phyloP scores from a whole-genome alignment of 2,329 filamentous ascomycete genomes.

The Venturiaceae sp. region DNA sequence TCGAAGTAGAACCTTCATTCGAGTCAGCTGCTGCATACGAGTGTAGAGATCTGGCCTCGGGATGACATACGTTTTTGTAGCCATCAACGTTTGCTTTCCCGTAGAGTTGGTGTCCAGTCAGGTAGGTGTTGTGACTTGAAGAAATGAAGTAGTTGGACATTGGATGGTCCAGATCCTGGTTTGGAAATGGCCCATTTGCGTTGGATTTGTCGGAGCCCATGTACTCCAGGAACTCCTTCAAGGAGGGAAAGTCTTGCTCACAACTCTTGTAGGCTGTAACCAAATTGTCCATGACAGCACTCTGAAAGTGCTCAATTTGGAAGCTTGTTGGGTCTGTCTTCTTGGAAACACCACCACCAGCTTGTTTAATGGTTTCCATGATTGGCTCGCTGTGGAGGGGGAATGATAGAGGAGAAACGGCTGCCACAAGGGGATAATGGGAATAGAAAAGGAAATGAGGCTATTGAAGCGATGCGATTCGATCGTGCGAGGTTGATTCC shows the following conservation, averaged over 20 bases:
- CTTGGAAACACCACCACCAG: slow-evolving; percentile 7
- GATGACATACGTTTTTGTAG: slow-evolving; percentile 57
- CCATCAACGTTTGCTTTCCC: slow-evolving; percentile 68
- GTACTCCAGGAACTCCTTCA: slow-evolving; percentile 37
- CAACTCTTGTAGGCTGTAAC: not conserved
- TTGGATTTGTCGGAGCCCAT: slow-evolving; percentile 36
- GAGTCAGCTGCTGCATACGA: slow-evolving; percentile 3
- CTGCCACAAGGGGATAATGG: no score
- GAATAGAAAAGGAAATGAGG: not conserved
- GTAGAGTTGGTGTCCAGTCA: slow-evolving; percentile 76
- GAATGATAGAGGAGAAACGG: not conserved
- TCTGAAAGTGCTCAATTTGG: not conserved
- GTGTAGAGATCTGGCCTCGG: no score
- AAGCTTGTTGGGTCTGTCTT: slow-evolving; percentile 4
- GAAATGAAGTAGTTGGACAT: slow-evolving; percentile 89
- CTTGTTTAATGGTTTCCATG: not conserved
- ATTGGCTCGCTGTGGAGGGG: not conserved
- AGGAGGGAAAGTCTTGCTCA: slow-evolving; percentile 1
- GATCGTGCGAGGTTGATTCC: no score
- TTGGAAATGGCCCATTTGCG: slow-evolving; percentile 32
- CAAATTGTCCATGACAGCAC: slow-evolving; percentile 2
- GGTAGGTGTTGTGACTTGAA: slow-evolving; percentile 90
- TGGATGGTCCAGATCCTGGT: slow-evolving; percentile 52
- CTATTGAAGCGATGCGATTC: not conserved
- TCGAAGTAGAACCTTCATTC: slow-evolving; percentile 55